Base-by-base conservation (phyloP, 2,329 filamentous ascomycete species). In the Fusarium sp. region DNA sequence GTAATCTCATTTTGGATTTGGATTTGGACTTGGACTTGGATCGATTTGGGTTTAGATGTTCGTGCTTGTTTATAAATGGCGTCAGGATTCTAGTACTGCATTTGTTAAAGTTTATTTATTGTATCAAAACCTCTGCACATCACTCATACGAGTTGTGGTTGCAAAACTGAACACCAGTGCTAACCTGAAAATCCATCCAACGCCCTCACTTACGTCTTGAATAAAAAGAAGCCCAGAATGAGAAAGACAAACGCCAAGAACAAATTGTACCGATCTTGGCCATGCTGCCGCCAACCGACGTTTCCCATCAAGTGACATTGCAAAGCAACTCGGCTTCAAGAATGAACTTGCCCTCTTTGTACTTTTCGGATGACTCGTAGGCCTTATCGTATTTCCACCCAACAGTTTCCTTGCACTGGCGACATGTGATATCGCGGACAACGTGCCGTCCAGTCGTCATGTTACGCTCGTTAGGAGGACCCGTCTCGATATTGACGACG, bases 341-440 rank as follows among this genome's bases (percentile, higher is more conserved):
- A 65, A 99, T 99, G 79, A 92, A 98, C 83, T 98, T 99, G 59
- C 94, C 94, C 85, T 99, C 96, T 85, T 99, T 99, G 83, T 99
- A 99, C 83, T 97, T 97, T 87, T 99, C 95, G 70, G 87, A 91
- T 34, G 85, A 81, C 83, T 99, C 96, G 79, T 92, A 98, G 2
- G 96, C 96, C 83, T 97, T 97, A 82, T 99, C 96, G 80, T 99
- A 99, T 81, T 97, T 98, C 96, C 96, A 99, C 37, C 96, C 96
- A 56, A 99, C 96, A 30, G 91, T 92, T 80, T 94, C 92, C 78
- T 92, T 92, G 87, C 96, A 99, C 81, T 97, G 93, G 62, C 92
- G 88, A 84, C 96, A 99, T 62, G 86, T 86, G 76, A 99, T 98
- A 79, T 99, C 96, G 62, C 96, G 91, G 49, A 99, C 96, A 60